Evolutionary conservation across 805 yeast genomes (phyloP), one percentile per base, ranked within the genome.

Genomic region (Danielozyma ontarioensis): DNA sequence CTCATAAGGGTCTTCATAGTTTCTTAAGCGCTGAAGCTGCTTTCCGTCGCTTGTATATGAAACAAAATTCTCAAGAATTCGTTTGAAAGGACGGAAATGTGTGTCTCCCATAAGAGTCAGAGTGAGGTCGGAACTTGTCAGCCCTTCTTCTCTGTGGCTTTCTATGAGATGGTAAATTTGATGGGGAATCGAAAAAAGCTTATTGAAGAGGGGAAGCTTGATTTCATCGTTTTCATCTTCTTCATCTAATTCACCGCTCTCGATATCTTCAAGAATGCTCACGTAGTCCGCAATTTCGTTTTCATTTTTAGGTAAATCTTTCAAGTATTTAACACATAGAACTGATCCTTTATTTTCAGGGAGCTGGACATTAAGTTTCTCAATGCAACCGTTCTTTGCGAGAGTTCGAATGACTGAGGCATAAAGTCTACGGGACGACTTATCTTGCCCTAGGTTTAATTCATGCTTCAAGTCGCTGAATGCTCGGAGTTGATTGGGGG

Each of bases 391-490:
- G 28, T 51, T 57, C 11, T 54, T 57, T 34, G 65, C 69, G 15
- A 79, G 55, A 40, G 64, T 64, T 13, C 68, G 57, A 4, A 76
- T 63, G 2, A 72, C 64, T 3, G 74, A 61, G 21, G 72, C 62
- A 46, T 74, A 77, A 16, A 76, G 65, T 35, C 70, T 70, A 11
- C 72, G 54, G 3, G 57, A 45, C 4, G 62, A 58, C 27, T 44
- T 42, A 5, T 58, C 62, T 18, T 63, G 59, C 35, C 68, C 75
- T 44, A 77, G 63, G 27, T 70, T 69, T 27, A 81, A 47, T 46
- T 81, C 86, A 22, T 72, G 60, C 43, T 75, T 76, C 42, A 83
- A 59, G 53, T 82, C 89, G 19, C 65, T 53, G 13, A 77, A 70
- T 19, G 80, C 76, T 33, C 89, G 66, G 8, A 81, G 64, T 4